Evolutionary conservation across 2,329 filamentous ascomycete genomes (phyloP).

Genomic region (Fusarium mundagurra): DNA sequence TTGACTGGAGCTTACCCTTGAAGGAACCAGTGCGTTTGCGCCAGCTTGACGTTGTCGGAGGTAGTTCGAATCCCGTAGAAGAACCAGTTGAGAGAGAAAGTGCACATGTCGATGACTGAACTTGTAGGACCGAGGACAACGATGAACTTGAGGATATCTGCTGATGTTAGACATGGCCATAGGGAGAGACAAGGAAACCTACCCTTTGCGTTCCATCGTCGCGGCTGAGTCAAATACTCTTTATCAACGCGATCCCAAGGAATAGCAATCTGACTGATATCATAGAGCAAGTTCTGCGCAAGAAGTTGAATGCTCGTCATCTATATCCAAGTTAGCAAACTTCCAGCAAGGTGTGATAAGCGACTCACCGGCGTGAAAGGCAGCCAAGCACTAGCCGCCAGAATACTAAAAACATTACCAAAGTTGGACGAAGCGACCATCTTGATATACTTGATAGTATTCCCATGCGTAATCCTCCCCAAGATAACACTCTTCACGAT

Average conservation of each 20-base stretch:
- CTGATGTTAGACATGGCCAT: neutral
- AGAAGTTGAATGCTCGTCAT: neutral
- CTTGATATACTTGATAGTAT: conserved; percentile 6
- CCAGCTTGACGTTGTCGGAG: neutral
- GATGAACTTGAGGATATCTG: neutral
- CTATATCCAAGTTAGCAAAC: neutral
- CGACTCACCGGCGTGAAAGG: neutral
- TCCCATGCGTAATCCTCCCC: neutral
- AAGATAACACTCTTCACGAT: neutral
- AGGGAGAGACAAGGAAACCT: rapidly evolving
- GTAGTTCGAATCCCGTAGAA: neutral
- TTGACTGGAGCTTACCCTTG: neutral
- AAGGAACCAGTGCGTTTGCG: neutral
- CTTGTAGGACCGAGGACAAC: neutral
- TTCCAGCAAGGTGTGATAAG: rapidly evolving
- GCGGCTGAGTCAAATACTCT: neutral
- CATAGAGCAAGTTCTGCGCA: neutral
- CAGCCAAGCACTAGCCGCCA: neutral
- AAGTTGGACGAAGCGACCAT: conserved; percentile 2
- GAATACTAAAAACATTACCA: conserved; percentile 3
- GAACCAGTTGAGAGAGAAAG: neutral
- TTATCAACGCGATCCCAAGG: conserved; percentile 3
- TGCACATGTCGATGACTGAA: neutral
- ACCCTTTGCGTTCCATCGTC: neutral
- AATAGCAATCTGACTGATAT: conserved; percentile 2